phyloP scores from a whole-genome alignment of 2,329 filamentous ascomycete species.

The Dothistroma septosporum region DNA sequence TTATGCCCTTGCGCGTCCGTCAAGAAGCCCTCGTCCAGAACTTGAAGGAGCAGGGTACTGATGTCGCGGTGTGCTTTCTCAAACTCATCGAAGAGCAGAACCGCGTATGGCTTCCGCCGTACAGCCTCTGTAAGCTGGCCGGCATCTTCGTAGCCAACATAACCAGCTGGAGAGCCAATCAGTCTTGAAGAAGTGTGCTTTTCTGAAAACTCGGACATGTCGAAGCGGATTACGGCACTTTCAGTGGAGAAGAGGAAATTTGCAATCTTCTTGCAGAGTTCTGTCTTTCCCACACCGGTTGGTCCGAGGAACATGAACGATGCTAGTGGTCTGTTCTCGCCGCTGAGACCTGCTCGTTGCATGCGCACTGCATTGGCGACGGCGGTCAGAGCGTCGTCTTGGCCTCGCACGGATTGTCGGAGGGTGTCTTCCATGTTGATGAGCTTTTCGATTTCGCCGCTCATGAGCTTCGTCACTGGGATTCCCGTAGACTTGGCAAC shows the following conservation, averaged over 20 bases:
- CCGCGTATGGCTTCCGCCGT: constrained; percentile 88
- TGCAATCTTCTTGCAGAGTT: constrained; percentile 94
- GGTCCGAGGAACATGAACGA: constrained; percentile 98
- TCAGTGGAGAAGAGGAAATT: constrained; percentile 90
- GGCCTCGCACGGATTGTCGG: constrained; percentile 77
- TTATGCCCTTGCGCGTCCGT: constrained; percentile 95
- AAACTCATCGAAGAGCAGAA: constrained; percentile 93
- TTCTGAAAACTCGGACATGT: constrained; percentile 97
- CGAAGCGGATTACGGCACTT: constrained; percentile 84
- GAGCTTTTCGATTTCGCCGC: constrained; percentile 89
- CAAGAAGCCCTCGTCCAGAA: constrained; percentile 92
- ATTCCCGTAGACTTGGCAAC: constrained; percentile 91
- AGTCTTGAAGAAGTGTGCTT: constrained; percentile 92
- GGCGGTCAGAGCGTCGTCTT: constrained; percentile 87
- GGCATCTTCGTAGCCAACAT: constrained; percentile 94
- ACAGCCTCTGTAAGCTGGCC: constrained; percentile 95
- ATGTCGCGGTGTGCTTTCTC: constrained; percentile 97
- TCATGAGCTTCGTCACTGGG: constrained; percentile 85
- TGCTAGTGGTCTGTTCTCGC: constrained; percentile 84
- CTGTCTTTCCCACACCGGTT: constrained; percentile 94
- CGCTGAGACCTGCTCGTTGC: constrained; percentile 85
- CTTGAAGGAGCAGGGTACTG: constrained; percentile 83
- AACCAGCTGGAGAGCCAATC: constrained; percentile 89
- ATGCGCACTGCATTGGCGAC: constrained; percentile 91
- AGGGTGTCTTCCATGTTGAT: constrained; percentile 93